These are phyloP conservation scores for Globisporangium polare DNA, from an alignment of 352 stramenopile species.

Conservation along the genomic window DNA sequence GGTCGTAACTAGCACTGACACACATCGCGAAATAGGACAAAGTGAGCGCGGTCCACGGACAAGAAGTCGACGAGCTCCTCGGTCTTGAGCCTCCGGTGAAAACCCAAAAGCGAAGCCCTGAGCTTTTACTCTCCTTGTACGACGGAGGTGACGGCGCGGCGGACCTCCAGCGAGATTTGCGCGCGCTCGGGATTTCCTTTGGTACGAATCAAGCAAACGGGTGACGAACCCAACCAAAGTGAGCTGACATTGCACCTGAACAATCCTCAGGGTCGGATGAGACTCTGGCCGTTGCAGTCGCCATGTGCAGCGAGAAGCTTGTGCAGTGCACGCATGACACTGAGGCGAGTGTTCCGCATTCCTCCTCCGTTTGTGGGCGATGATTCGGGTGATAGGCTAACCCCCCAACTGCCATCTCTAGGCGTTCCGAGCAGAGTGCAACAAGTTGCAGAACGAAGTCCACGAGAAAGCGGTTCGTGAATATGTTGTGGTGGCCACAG, in stretches of 20 bases:
- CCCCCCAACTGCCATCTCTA: no score
- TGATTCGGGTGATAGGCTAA: background rate
- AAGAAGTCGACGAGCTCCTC: conserved; percentile 25
- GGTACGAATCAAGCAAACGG: no score
- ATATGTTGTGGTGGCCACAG: background rate
- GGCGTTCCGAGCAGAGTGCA: conserved; percentile 31
- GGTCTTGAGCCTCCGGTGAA: background rate
- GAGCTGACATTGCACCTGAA: background rate
- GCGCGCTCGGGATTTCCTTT: conserved; percentile 36
- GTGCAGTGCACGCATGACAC: conserved; percentile 20
- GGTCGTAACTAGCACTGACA: background rate
- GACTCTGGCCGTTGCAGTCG: conserved; percentile 18
- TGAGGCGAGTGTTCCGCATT: conserved; percentile 13
- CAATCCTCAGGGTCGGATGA: conserved; percentile 18
- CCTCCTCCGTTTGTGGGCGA: no score
- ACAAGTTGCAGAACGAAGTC: conserved; percentile 36
- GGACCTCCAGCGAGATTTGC: conserved; percentile 34
- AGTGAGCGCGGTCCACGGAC: conserved; percentile 18
- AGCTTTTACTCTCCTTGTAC: conserved; percentile 30
- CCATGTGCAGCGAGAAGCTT: conserved; percentile 22
- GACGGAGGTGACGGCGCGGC: conserved; percentile 11
- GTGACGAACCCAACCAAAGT: background rate
- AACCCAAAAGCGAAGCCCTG: conserved; percentile 1
- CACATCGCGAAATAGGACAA: conserved; percentile 18
- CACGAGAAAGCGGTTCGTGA: conserved; percentile 42